Percentiles rank a stretch among this genome's conserved stretches.
phyloP scores from a whole-genome alignment of 2,329 filamentous ascomycete genomes.

The Trichoderma oligosporum region DNA sequence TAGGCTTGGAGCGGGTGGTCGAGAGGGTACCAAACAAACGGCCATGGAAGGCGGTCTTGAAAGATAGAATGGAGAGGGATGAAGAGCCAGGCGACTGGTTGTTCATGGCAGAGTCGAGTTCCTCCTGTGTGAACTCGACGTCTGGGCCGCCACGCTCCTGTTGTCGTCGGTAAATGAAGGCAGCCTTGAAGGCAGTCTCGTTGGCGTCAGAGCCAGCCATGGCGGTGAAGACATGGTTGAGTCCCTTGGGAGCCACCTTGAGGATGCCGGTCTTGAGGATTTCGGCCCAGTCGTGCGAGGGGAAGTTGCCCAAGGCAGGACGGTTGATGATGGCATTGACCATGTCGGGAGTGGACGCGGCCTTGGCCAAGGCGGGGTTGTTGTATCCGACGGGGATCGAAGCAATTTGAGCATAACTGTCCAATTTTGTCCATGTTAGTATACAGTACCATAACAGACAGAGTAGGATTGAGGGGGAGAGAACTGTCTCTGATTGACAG shows the following conservation, averaged over 20 bases:
- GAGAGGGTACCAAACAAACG: slow-evolving; percentile 83
- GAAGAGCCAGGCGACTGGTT: slow-evolving; percentile 76
- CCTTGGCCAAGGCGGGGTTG: slow-evolving; percentile 70
- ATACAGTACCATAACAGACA: too few relatives aligned
- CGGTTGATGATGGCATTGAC: slow-evolving; percentile 77
- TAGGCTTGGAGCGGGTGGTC: slow-evolving; percentile 86
- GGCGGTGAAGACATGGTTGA: slow-evolving; percentile 86
- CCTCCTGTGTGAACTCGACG: slow-evolving; percentile 75
- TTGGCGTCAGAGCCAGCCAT: slow-evolving; percentile 89
- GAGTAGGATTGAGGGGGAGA: too few relatives aligned
- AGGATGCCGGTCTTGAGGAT: slow-evolving; percentile 78
- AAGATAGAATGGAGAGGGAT: slow-evolving; percentile 77
- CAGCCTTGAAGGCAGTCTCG: slow-evolving; percentile 91
- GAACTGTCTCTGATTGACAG: too few relatives aligned
- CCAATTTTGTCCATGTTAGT: background rate
- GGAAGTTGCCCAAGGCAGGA: slow-evolving; percentile 87
- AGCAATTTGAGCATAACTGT: slow-evolving; percentile 81
- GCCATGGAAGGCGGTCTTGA: slow-evolving; percentile 85
- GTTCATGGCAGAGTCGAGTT: slow-evolving; percentile 71
- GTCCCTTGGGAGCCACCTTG: slow-evolving; percentile 74
- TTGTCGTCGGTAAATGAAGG: slow-evolving; percentile 88
- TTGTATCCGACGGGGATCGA: slow-evolving; percentile 92
- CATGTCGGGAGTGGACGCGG: slow-evolving; percentile 75
- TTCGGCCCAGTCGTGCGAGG: slow-evolving; percentile 75
- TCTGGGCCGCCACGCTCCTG: slow-evolving; percentile 72